Evolutionary conservation across 225 moss, liverwort and hornwort genomes (phyloP), one percentile per base, ranked within the genome.

Genomic region (Polytrichum formosum): DNA sequence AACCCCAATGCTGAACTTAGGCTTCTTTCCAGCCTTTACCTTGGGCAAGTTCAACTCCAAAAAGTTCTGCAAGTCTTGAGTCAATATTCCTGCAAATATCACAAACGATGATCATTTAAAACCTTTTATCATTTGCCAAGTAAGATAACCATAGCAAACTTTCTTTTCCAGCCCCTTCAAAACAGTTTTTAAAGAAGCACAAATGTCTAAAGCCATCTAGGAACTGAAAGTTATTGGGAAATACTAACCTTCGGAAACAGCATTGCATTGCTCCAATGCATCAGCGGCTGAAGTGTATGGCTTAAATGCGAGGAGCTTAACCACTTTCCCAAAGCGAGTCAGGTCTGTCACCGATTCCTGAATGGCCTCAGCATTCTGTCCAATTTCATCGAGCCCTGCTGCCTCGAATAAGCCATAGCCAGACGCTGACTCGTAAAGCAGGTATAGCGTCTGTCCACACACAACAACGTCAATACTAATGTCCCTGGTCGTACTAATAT

Each of bases 201-300:
- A 16, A 63, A 63, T 9, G 63, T 5, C 63, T 23, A 28, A 63
- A 1, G 59, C 10, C 33, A 0, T 17, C 5, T 29, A 21, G 20
- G 54, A 6, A 0, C 35, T 13, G 46, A 16, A 46, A 46, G 1
- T 16, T 16, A 16, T 16, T 3, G 4, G 46, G 16, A 23, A 55
- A 28, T 6, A 46, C 77, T 75, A 8, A 94, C 96, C 93, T 77
- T 97, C 96, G 0, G 96, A 93, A 16, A 97, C 81, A 2, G 93
- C 87, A 80, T 91, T 93, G 76, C 83, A 82, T 78, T 97, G 96
- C 70, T 90, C 93, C 70, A 97, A 53, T 25, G 96, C 96, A 67
- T 91, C 86, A n/a, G 96, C 96, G 16, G 96, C 96, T 31, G 96
- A 93, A 1, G 84, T 87, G 66, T 89, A 96, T 2, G 96, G 96